Percentiles rank a stretch among this genome's conserved stretches.
Evolutionary conservation across 768 basidiomycete species (phyloP).

Genomic region (Rhizopogon rudus): DNA sequence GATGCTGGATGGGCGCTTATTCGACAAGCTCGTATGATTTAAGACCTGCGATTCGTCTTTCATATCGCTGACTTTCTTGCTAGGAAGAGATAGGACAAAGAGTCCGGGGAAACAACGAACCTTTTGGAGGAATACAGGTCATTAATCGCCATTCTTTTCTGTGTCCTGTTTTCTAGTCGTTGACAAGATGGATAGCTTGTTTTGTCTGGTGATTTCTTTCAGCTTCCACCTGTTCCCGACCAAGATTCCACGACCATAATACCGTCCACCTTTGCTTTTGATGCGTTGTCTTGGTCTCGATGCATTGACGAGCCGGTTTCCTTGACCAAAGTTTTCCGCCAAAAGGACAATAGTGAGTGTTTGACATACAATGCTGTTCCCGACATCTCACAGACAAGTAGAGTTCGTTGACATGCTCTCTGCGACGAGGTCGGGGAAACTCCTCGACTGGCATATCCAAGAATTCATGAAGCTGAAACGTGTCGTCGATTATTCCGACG

Average conservation of each 20-base stretch:
- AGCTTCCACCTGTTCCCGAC: constrained; percentile 67
- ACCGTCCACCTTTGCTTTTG: constrained; percentile 57
- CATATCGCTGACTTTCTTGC: neutral
- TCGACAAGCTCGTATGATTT: constrained; percentile 62
- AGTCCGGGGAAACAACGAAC: constrained; percentile 36
- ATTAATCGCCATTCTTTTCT: neutral
- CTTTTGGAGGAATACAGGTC: constrained; percentile 71
- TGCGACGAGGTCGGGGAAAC: constrained; percentile 88
- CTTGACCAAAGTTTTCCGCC: constrained; percentile 67
- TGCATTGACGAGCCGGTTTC: constrained; percentile 43
- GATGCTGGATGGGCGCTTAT: constrained; percentile 67
- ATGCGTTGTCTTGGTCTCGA: constrained; percentile 53
- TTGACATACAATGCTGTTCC: neutral
- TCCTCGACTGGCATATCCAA: constrained; percentile 58
- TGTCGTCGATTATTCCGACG: constrained; percentile 68
- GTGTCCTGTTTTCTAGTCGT: neutral
- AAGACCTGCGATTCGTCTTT: constrained; percentile 22
- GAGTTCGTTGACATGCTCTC: constrained; percentile 95
- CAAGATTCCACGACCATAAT: constrained; percentile 45
- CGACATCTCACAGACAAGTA: constrained; percentile 22
- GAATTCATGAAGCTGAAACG: constrained; percentile 67
- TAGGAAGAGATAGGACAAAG: constrained; percentile 35
- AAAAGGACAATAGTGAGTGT: constrained; percentile 50
- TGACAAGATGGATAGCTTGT: constrained; percentile 45
- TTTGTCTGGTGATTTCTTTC: constrained; percentile 76